Conservation (phyloP, 192 early-diverging fungal species). For the Entomortierella parvispora region DNA sequence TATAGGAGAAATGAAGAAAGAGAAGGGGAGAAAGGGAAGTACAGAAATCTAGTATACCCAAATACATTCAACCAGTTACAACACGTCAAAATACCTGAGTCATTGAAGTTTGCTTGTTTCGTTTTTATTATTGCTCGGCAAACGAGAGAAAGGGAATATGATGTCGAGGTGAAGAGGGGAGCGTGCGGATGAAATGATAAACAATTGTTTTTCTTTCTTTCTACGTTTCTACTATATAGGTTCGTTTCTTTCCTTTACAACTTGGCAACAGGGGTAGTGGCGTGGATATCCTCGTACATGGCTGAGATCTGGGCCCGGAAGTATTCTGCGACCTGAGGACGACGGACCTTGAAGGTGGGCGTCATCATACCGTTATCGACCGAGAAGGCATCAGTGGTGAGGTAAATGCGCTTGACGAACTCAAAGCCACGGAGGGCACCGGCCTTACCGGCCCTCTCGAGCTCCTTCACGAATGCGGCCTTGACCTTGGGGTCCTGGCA, state of each 20-base stretch:
- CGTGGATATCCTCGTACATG: constrained; percentile 70
- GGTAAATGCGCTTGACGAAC: constrained; percentile 73
- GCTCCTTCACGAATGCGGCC: constrained; percentile 60
- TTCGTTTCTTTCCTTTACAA: constrained; percentile 41
- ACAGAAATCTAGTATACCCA: no score
- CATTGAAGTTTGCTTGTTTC: no score
- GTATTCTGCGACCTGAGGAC: constrained; percentile 76
- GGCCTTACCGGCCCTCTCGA: constrained; percentile 66
- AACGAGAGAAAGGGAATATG: no score
- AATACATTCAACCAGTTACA: no score
- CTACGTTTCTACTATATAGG: neutral
- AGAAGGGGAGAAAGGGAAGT: no score
- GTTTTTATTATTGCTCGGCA: no score
- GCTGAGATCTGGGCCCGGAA: constrained; percentile 71
- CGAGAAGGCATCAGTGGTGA: constrained; percentile 79
- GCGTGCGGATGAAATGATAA: no score
- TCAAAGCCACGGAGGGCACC: constrained; percentile 76
- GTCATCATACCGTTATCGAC: constrained; percentile 89
- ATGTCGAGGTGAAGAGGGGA: no score
- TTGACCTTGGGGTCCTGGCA: constrained; percentile 60
- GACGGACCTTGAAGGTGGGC: constrained; percentile 92
- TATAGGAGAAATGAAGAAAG: no score
- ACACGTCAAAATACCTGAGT: no score
- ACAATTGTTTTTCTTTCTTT: no score
- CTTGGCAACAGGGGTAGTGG: constrained; percentile 51